Evolutionary conservation across 2,329 filamentous ascomycete species (phyloP).

Genomic region (Pseudophaeomoniella oleicola): DNA sequence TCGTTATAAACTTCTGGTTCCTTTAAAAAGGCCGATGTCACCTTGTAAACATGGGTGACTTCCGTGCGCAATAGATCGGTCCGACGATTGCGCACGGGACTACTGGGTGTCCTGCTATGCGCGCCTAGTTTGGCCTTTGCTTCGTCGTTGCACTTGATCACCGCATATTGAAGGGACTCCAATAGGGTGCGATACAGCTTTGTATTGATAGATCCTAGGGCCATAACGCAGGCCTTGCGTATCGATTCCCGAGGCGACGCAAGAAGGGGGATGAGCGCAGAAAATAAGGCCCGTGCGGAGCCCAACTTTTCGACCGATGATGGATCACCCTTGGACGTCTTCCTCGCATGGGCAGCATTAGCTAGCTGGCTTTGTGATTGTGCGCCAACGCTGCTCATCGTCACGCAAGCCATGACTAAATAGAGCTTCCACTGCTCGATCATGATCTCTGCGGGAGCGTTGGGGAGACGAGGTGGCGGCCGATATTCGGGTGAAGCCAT

Average conservation of each 20-base stretch:
- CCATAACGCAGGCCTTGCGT: slow-evolving; percentile 76
- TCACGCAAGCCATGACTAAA: slow-evolving; percentile 92
- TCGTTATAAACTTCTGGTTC: slow-evolving; percentile 66
- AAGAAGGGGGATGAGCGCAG: slow-evolving; percentile 76
- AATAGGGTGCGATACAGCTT: slow-evolving; percentile 84
- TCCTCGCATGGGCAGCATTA: slow-evolving; percentile 61
- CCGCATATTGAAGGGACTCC: slow-evolving; percentile 77
- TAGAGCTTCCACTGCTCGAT: slow-evolving; percentile 98
- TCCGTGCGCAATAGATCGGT: slow-evolving; percentile 83
- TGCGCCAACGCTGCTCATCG: slow-evolving; percentile 67
- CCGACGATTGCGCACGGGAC: slow-evolving; percentile 63
- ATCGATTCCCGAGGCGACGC: slow-evolving; percentile 68
- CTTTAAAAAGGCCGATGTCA: slow-evolving; percentile 80
- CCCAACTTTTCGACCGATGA: slow-evolving; percentile 59
- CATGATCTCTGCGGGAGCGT: slow-evolving; percentile 67
- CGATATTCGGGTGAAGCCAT: slow-evolving; percentile 21
- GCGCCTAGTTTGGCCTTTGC: slow-evolving; percentile 60
- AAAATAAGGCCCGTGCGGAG: slow-evolving; percentile 78
- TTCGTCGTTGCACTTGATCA: slow-evolving; percentile 75
- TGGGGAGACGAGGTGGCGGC: slow-evolving; percentile 32
- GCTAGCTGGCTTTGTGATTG: slow-evolving; percentile 43
- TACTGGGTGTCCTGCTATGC: slow-evolving; percentile 75
- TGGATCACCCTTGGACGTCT: slow-evolving; percentile 50
- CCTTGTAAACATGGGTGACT: slow-evolving; percentile 88
- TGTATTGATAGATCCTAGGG: slow-evolving; percentile 86